Conservation (phyloP, 768 basidiomycete genomes). For the Suillus paluster region DNA sequence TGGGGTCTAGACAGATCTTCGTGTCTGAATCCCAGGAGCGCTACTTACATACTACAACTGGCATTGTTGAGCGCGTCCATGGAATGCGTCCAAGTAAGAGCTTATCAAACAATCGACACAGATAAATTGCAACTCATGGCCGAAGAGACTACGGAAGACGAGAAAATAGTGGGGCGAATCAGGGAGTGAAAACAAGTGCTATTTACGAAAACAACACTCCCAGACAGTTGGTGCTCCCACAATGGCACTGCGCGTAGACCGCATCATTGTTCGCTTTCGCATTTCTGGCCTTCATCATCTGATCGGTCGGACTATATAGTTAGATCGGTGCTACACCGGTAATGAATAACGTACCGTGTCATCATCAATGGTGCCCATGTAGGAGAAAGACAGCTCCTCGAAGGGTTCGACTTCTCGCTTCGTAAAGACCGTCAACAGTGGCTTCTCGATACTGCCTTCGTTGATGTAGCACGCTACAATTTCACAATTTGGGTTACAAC, state of each 20-base stretch:
- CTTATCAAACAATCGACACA: background rate
- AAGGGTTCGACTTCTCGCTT: constrained; percentile 59
- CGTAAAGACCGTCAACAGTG: constrained; percentile 71
- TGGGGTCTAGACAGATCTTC: background rate
- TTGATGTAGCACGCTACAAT: constrained; percentile 80
- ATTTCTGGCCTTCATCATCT: background rate
- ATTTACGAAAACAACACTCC: constrained; percentile 39
- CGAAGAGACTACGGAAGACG: background rate
- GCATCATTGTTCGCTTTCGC: constrained; percentile 37
- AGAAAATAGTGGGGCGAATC: too few relatives aligned
- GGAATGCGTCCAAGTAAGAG: background rate
- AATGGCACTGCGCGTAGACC: constrained; percentile 53
- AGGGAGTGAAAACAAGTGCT: constrained; percentile 1
- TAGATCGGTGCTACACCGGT: background rate
- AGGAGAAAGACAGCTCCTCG: constrained; percentile 82
- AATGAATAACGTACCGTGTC: constrained; percentile 15
- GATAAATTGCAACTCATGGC: background rate
- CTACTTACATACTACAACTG: background rate
- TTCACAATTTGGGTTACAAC: constrained; percentile 83
- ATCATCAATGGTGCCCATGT: constrained; percentile 58
- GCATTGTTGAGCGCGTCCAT: background rate
- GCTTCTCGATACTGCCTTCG: constrained; percentile 73
- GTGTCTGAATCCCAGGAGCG: background rate
- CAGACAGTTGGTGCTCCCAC: constrained; percentile 56
- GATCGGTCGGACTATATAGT: constrained; percentile 7